phyloP scores from a whole-genome alignment of 2,329 filamentous ascomycete genomes.

The Monilinia laxa region DNA sequence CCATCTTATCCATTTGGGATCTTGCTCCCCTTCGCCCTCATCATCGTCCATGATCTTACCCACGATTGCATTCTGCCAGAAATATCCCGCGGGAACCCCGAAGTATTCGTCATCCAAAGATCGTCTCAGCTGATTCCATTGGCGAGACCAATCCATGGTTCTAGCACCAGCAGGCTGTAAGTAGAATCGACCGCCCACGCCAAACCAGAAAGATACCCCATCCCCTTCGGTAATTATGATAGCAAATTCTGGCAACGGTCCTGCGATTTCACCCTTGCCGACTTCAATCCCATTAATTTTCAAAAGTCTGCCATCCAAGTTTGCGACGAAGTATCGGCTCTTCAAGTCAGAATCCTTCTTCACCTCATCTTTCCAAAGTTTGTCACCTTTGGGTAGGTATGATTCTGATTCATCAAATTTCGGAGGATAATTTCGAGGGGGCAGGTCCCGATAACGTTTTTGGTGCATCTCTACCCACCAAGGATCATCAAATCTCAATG shows the following conservation, averaged over 20 bases:
- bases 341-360: slow-evolving; percentile 27
- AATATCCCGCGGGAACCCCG: slow-evolving; percentile 27
- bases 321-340: slow-evolving; percentile 36
- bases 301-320: slow-evolving; percentile 33
- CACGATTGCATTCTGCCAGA: slow-evolving; percentile 33
- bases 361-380: slow-evolving; percentile 31
- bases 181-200: slow-evolving; percentile 30
- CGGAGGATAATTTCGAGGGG: slow-evolving; percentile 30
- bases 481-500: slow-evolving; percentile 30
- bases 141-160: slow-evolving; percentile 2
- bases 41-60: slow-evolving; percentile 14
- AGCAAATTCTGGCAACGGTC: slow-evolving; percentile 38
- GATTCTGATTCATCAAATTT: slow-evolving; percentile 10
- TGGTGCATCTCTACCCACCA: slow-evolving; percentile 35
- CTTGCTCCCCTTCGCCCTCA: slow-evolving; percentile 21
- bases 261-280: slow-evolving; percentile 35
- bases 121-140: slow-evolving; percentile 31
- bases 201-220: slow-evolving; percentile 38
- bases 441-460: slow-evolving; percentile 27
- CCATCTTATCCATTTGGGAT: slow-evolving; percentile 19
- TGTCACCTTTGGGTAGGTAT: slow-evolving; percentile 28
- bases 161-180: slow-evolving; percentile 14
- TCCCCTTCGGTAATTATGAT: slow-evolving; percentile 35
- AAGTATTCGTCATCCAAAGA: background rate
- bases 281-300: slow-evolving; percentile 37